Percentiles rank a stretch among this genome's conserved stretches.
Conservation (phyloP, 768 basidiomycete species). For the Amylocystis lapponica region DNA sequence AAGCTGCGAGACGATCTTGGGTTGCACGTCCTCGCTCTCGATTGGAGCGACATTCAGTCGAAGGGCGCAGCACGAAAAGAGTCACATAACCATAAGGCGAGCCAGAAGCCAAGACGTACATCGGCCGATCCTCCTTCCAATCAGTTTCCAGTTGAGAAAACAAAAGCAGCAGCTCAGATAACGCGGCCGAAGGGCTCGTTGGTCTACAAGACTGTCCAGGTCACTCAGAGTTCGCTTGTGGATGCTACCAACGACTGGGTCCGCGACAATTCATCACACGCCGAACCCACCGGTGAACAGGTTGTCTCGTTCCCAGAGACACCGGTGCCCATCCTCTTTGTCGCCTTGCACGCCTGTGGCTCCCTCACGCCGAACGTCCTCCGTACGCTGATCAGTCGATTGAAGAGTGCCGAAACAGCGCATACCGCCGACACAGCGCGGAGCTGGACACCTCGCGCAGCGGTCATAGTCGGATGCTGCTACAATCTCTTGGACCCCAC, state of each 20-base stretch:
- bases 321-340: slow-evolving; percentile 46
- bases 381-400: slow-evolving; percentile 34
- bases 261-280: slow-evolving; percentile 8
- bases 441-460: slow-evolving; percentile 45
- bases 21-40: slow-evolving; percentile 59
- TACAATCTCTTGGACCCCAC: slow-evolving; percentile 61
- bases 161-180: background rate
- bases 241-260: slow-evolving; percentile 51
- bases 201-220: slow-evolving; percentile 50
- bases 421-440: background rate
- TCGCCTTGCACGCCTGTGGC: slow-evolving; percentile 74
- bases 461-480: slow-evolving; percentile 71
- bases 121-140: background rate
- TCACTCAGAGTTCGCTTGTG: slow-evolving; percentile 44
- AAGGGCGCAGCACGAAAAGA: slow-evolving; percentile 44
- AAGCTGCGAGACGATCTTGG: slow-evolving; percentile 27
- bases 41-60: slow-evolving; percentile 54
- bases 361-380: slow-evolving; percentile 64
- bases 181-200: slow-evolving; percentile 25
- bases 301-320: background rate
- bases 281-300: background rate
- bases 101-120: no score
- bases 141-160: background rate
- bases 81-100: slow-evolving; percentile 10
- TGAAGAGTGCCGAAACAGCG: background rate